Base-by-base conservation (phyloP, 805 yeast species). In the Candida berthetii region DNA sequence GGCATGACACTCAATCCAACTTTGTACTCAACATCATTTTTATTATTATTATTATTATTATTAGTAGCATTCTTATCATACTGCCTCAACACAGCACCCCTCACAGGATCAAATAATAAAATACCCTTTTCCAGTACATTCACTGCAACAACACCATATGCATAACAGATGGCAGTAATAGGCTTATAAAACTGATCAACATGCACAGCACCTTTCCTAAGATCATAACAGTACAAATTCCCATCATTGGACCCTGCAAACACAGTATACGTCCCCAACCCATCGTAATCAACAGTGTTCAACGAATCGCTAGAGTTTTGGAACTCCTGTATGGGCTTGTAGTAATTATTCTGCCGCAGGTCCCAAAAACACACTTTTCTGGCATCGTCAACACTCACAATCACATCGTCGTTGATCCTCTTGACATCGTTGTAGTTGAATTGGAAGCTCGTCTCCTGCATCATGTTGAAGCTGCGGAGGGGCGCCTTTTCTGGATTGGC, bases 291-390 rank as follows among this genome's bases (percentile, higher is more conserved):
- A 9, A 48, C 25, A 5, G 44, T 24, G 22, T 48, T 55, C 13
- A 51, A 31, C n/a, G 61, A 49, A 39, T 65, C 73, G 29, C 45
- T 42, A 39, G 64, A 57, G 10, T 64, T 64, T 1, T 44, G 41
- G 17, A 64, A 57, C 14, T 49, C 43, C 46, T 68, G 74, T 1
- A 66, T 46, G 1, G 73, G 71, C 17, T 42, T 53, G 22, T 35
- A 35, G n/a, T 40, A 40, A 7, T 17, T 29, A n/a, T 18, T 7
- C 22, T 48, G 50, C 28, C 47, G 18, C 10, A 49, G 24, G 33
- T 44, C 45, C 47, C 42, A 46, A 9, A 46, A 36, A 45, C 43
- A 34, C 8, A 49, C 40, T 9, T 36, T 10, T n/a, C 43, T 16
- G 20, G 42, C 43, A 40, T 52, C 52, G 37, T 53, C 59, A 46